Conservation (phyloP, 2,329 filamentous ascomycete genomes). For the Colletotrichum zoysiae region DNA sequence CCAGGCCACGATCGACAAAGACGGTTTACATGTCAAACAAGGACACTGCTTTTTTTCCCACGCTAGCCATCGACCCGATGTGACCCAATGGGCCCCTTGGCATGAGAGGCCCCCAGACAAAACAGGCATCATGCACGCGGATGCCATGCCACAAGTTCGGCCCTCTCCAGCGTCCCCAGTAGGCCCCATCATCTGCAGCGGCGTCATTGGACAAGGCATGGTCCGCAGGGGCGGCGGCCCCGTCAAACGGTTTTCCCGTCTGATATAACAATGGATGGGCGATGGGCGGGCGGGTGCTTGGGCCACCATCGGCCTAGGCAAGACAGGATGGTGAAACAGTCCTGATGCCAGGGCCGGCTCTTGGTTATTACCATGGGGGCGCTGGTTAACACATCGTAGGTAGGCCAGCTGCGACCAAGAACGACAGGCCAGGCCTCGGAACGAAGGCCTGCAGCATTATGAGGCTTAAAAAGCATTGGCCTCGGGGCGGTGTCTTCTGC, state of each 20-base stretch:
- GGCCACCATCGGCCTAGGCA: slow-evolving; percentile 29
- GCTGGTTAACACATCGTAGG: too few species aligned
- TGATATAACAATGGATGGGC: slow-evolving; percentile 15
- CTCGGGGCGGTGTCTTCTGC: background rate
- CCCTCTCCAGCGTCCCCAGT: background rate
- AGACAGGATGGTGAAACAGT: slow-evolving; percentile 34
- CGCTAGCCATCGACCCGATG: slow-evolving; percentile 21
- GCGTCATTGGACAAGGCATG: slow-evolving; percentile 29
- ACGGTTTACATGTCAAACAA: slow-evolving; percentile 4
- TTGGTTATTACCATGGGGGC: slow-evolving; percentile 5
- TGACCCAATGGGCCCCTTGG: slow-evolving; percentile 15
- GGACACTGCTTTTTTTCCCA: background rate
- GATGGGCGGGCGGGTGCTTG: slow-evolving; percentile 10
- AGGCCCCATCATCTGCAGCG: background rate
- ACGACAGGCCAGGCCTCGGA: background rate
- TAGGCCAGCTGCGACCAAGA: background rate
- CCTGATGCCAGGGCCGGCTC: slow-evolving; percentile 36
- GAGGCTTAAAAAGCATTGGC: background rate
- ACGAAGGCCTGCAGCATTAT: background rate
- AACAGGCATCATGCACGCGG: slow-evolving; percentile 7
- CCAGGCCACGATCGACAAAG: background rate
- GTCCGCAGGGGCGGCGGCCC: slow-evolving; percentile 23
- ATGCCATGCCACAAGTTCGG: slow-evolving; percentile 12
- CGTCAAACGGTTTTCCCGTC: slow-evolving; percentile 26
- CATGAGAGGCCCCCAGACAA: slow-evolving; percentile 20